A percentile compares a stretch with the other conserved stretches of the same genome.
Evolutionary conservation across 306 rosid species (phyloP).

Genomic region (Trichosanthes cucumerina): DNA sequence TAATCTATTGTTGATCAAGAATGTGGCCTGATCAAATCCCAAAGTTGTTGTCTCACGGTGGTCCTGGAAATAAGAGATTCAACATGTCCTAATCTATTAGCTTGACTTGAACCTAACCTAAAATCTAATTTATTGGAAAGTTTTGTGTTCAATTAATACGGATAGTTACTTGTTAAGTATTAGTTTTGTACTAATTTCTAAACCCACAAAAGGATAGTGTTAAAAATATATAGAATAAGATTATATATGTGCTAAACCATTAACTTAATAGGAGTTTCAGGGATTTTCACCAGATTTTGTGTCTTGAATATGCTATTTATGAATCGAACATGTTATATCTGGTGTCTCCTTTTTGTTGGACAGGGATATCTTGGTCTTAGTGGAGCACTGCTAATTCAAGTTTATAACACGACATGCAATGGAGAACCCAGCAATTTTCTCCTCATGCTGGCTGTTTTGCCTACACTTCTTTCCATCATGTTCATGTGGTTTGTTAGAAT

Average conservation of each 20-base stretch:
- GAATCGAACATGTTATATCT: not conserved
- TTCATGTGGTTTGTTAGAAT: conserved; percentile 61
- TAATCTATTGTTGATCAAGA: not conserved
- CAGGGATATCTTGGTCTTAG: conserved; percentile 91
- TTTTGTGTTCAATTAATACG: too few relatives aligned
- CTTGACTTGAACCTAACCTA: too few relatives aligned
- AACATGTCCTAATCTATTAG: too few relatives aligned
- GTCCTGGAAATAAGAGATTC: too few relatives aligned
- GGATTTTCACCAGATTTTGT: not conserved
- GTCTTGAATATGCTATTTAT: not conserved
- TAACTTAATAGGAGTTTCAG: not conserved
- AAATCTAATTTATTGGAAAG: too few relatives aligned
- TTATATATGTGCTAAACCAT: not conserved
- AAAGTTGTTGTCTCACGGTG: not conserved
- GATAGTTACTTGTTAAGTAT: too few relatives aligned
- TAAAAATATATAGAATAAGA: not conserved
- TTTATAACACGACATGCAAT: conserved; percentile 41
- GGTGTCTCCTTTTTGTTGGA: conserved; percentile 1
- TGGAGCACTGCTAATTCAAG: conserved; percentile 73
- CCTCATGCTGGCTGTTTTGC: conserved; percentile 63
- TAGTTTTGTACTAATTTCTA: not conserved
- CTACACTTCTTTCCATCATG: conserved; percentile 34
- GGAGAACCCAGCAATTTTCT: conserved; percentile 58
- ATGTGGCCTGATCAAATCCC: not conserved
- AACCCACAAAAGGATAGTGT: not conserved